Conservation (phyloP, 2,329 filamentous ascomycete genomes). For the Nigrograna mackinnonii region DNA sequence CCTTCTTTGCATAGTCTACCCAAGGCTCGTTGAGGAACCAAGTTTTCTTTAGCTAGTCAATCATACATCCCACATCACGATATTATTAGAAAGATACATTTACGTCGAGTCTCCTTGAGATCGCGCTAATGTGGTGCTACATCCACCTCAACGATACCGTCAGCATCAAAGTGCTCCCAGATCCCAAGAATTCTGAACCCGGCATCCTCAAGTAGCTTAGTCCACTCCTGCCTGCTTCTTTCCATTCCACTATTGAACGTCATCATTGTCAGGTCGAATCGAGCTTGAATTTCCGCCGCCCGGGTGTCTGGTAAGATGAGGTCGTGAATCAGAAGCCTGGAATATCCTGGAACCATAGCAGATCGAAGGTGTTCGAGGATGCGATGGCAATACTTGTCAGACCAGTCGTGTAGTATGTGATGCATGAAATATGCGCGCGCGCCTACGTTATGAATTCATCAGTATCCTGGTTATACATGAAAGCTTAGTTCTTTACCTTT, state of each 20-base stretch:
- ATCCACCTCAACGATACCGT: conserved; percentile 6
- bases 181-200: conserved; percentile 1
- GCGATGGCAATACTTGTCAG: conserved; percentile 15
- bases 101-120: too few relatives aligned
- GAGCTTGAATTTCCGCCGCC: not conserved
- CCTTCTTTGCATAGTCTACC: too few relatives aligned
- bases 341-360: conserved; percentile 20
- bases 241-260: conserved; percentile 8
- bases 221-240: conserved; percentile 4
- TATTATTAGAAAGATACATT: too few relatives aligned
- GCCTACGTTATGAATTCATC: conserved; percentile 3
- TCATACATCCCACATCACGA: too few relatives aligned
- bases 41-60: too few relatives aligned
- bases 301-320: conserved; percentile 14
- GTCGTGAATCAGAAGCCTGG: conserved; percentile 18
- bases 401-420: conserved; percentile 26
- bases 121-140: too few relatives aligned
- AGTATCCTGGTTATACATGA: not conserved
- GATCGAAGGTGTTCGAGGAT: conserved; percentile 14
- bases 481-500: not conserved
- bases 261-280: conserved; percentile 12
- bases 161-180: conserved; percentile 1
- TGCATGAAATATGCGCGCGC: conserved; percentile 23
- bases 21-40: too few relatives aligned
- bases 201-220: conserved; percentile 3